Evolutionary conservation across 108 stramenopile genomes (phyloP).

Genomic region (Pseudonitzschia pungens): DNA sequence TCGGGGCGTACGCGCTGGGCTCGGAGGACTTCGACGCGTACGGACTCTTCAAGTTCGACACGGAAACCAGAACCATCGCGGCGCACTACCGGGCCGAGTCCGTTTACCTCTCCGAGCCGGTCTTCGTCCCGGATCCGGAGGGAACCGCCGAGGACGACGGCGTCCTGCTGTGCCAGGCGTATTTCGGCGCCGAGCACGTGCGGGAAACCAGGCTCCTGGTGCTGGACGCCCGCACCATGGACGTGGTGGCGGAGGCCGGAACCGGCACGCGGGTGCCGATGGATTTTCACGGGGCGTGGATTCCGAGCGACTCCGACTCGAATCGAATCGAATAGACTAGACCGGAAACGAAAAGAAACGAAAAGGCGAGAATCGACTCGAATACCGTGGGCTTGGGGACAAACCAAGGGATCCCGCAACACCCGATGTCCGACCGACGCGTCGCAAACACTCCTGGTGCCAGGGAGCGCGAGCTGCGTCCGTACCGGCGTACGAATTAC

Average conservation of each 20-base stretch:
- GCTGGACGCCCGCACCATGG: slow-evolving; percentile 43
- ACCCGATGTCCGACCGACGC: no score
- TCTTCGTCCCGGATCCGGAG: slow-evolving; percentile 37
- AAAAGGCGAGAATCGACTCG: no score
- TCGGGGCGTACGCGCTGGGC: slow-evolving; percentile 37
- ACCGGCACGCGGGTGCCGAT: slow-evolving; percentile 35
- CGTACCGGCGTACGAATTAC: no score
- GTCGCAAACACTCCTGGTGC: no score
- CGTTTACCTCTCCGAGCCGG: slow-evolving; percentile 40
- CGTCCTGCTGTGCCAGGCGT: slow-evolving; percentile 37
- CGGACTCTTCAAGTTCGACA: slow-evolving; percentile 48
- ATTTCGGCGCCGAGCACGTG: slow-evolving; percentile 29
- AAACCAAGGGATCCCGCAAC: no score
- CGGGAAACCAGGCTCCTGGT: slow-evolving; percentile 42
- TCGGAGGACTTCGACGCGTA: slow-evolving; percentile 40
- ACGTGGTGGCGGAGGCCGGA: slow-evolving; percentile 22
- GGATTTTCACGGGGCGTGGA: slow-evolving; percentile 49
- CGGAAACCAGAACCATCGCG: slow-evolving; percentile 24
- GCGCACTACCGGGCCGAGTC: slow-evolving; percentile 35
- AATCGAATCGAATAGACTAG: no score
- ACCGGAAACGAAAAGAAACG: no score
- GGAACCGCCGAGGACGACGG: slow-evolving; percentile 44
- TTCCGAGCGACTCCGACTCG: slow-evolving; percentile 21
- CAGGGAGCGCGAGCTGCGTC: no score
- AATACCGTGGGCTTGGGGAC: no score